These are phyloP conservation scores for Aspergillus latus DNA, from an alignment of 2,329 filamentous ascomycete species.

Conservation along the genomic window DNA sequence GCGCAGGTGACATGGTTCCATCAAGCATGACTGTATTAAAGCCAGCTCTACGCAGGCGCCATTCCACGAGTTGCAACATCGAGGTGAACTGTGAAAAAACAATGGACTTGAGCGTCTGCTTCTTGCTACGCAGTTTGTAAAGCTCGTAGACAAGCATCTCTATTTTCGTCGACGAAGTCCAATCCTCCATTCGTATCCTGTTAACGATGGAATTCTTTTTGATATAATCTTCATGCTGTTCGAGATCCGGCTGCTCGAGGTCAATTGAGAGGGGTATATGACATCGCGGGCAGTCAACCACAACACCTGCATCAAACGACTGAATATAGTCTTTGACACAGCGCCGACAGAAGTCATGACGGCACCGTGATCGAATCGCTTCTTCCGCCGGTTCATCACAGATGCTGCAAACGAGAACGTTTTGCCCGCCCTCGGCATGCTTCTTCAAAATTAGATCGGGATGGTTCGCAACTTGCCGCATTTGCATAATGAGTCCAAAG, in stretches of 20 bases:
- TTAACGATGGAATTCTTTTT: slow-evolving; percentile 99
- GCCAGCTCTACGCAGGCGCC: slow-evolving; percentile 91
- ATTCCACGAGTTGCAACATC: slow-evolving; percentile 96
- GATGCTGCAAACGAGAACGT: slow-evolving; percentile 86
- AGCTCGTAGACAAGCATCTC: slow-evolving; percentile 94
- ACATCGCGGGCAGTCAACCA: slow-evolving; percentile 75
- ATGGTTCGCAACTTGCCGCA: slow-evolving; percentile 96
- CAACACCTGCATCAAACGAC: slow-evolving; percentile 65
- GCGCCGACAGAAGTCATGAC: slow-evolving; percentile 84
- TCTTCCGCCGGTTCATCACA: slow-evolving; percentile 97
- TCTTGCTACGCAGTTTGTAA: slow-evolving; percentile 86
- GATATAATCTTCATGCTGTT: slow-evolving; percentile 80
- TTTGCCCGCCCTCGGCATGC: slow-evolving; percentile 79
- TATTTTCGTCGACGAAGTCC: slow-evolving; percentile 98
- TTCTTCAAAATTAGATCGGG: slow-evolving; percentile 93
- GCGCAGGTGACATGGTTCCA: slow-evolving; percentile 91
- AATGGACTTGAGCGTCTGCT: slow-evolving; percentile 92
- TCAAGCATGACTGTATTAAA: slow-evolving; percentile 99
- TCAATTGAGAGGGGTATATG: slow-evolving; percentile 90
- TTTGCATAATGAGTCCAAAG: slow-evolving; percentile 98
- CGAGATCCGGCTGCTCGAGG: slow-evolving; percentile 90
- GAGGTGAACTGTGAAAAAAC: slow-evolving; percentile 97
- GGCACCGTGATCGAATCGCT: slow-evolving; percentile 85
- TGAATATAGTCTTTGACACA: slow-evolving; percentile 79
- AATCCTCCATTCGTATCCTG: slow-evolving; percentile 97